Conservation (phyloP, 2,329 filamentous ascomycete genomes). For the Torrubiellomyces zombiae region DNA sequence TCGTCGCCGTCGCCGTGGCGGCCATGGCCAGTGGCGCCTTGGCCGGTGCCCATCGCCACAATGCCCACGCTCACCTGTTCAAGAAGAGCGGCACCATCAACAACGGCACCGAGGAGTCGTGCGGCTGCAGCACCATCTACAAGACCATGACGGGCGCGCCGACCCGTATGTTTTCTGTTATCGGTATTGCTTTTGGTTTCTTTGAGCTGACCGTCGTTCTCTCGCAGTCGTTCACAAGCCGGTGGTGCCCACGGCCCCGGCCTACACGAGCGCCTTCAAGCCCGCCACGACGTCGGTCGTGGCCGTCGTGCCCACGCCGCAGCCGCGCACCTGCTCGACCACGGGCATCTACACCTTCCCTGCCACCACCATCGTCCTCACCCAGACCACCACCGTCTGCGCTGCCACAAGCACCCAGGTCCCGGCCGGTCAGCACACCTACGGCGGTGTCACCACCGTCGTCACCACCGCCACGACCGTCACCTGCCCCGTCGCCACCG, state of each 20-base stretch:
- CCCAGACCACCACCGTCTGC: constrained; percentile 49
- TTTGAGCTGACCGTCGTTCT: constrained; percentile 5
- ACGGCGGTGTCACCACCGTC: constrained; percentile 57
- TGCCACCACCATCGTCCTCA: constrained; percentile 53
- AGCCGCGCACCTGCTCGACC: constrained; percentile 38
- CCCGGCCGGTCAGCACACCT: constrained; percentile 47
- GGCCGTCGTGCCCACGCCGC: constrained; percentile 29
- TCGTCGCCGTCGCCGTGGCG: constrained; percentile 49
- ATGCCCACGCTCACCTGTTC: constrained; percentile 45
- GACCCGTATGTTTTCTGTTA: constrained; percentile 40
- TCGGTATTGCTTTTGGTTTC: no score
- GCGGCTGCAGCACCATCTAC: constrained; percentile 60
- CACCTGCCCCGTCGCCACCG: constrained; percentile 52
- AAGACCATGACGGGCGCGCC: constrained; percentile 51
- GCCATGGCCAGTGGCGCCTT: constrained; percentile 39
- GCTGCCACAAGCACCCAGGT: constrained; percentile 45
- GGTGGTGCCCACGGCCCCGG: constrained; percentile 5
- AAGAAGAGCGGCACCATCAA: constrained; percentile 31
- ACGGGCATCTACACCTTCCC: constrained; percentile 63
- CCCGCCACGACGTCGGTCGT: constrained; percentile 26
- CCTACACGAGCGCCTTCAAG: no score
- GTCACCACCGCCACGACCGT: constrained; percentile 51
- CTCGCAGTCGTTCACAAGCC: constrained; percentile 3
- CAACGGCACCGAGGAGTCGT: constrained; percentile 27
- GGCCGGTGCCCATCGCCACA: constrained; percentile 44